phyloP scores from a whole-genome alignment of 2,329 filamentous ascomycete species.

The Verticillium longisporum region DNA sequence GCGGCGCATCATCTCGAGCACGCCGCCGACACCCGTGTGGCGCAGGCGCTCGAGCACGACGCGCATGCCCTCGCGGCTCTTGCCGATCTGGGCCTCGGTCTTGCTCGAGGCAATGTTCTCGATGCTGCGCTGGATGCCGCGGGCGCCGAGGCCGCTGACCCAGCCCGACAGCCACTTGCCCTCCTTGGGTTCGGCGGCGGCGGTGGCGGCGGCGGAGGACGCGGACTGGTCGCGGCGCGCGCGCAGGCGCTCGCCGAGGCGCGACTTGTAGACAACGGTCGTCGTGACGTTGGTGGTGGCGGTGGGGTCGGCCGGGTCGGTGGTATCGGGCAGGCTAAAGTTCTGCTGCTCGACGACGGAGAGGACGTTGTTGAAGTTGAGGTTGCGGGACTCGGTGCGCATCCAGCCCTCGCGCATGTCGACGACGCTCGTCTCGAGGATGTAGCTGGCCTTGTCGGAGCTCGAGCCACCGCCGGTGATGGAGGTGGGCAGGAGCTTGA shows the following conservation, averaged over 20 bases:
- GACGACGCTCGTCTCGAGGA: conserved; percentile 72
- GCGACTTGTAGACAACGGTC: conserved; percentile 66
- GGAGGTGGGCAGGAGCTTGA: conserved; percentile 67
- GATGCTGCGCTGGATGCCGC: conserved; percentile 70
- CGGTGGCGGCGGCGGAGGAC: conserved; percentile 23
- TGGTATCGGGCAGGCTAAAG: conserved; percentile 44
- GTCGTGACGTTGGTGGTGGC: conserved; percentile 61
- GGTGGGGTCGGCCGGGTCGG: conserved; percentile 16
- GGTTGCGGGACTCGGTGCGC: conserved; percentile 72
- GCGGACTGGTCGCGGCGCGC: conserved; percentile 41
- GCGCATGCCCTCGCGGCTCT: conserved; percentile 77
- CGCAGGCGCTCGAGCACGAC: conserved; percentile 67
- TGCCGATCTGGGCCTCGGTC: conserved; percentile 70
- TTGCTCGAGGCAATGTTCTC: conserved; percentile 72
- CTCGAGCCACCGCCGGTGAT: conserved; percentile 54
- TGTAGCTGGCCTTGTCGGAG: conserved; percentile 67
- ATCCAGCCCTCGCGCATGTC: conserved; percentile 78
- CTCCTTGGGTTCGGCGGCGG: conserved; percentile 34
- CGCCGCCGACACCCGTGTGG: conserved; percentile 50
- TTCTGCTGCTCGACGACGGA: conserved; percentile 71
- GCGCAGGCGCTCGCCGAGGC: conserved; percentile 62
- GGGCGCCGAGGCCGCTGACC: conserved; percentile 55
- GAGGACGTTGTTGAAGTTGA: conserved; percentile 76
- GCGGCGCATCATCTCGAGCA: conserved; percentile 47
- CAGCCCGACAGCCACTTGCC: conserved; percentile 45